These are phyloP conservation scores for Tilletia indica DNA, from an alignment of 1,284 basidiomycete genomes.

Conservation along the genomic window DNA sequence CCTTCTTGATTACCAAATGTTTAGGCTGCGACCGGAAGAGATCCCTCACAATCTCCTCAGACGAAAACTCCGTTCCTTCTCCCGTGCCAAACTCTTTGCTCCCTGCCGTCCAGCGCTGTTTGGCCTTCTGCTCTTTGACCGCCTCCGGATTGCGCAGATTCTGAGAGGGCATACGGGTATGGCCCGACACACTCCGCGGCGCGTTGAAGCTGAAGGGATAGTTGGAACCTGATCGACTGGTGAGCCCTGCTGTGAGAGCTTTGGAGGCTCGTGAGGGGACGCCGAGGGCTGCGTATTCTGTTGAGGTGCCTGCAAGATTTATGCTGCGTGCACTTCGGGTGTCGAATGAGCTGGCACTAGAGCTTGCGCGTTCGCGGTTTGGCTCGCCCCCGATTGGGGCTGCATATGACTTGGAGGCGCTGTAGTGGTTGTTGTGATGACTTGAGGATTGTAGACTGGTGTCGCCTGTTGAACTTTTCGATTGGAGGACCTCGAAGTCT, in stretches of 20 bases:
- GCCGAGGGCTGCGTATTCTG: not conserved
- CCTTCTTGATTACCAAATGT: not conserved
- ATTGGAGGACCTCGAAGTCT: not conserved
- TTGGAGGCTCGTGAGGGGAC: not conserved
- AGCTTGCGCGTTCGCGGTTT: conserved; percentile 10
- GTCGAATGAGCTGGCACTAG: conserved; percentile 13
- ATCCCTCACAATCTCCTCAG: conserved; percentile 11
- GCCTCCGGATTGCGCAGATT: not conserved
- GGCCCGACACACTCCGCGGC: not conserved
- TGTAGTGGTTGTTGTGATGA: no score
- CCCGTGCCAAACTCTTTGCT: not conserved
- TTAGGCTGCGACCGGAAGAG: conserved; percentile 8
- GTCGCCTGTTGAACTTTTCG: no score
- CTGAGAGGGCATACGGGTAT: not conserved
- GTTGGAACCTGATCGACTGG: not conserved
- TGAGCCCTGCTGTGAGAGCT: conserved; percentile 4
- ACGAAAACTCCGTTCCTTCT: conserved; percentile 4
- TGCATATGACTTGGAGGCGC: not conserved
- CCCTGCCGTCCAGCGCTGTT: not conserved
- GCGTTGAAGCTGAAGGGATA: conserved; percentile 6
- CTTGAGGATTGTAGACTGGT: no score
- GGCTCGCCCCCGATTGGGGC: not conserved
- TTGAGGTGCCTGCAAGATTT: not conserved
- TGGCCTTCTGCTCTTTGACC: conserved; percentile 8
- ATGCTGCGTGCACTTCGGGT: conserved; percentile 3